These are phyloP conservation scores for Chlamydomonas incerta DNA, from an alignment of 139 green algal genomes.

Conservation along the genomic window DNA sequence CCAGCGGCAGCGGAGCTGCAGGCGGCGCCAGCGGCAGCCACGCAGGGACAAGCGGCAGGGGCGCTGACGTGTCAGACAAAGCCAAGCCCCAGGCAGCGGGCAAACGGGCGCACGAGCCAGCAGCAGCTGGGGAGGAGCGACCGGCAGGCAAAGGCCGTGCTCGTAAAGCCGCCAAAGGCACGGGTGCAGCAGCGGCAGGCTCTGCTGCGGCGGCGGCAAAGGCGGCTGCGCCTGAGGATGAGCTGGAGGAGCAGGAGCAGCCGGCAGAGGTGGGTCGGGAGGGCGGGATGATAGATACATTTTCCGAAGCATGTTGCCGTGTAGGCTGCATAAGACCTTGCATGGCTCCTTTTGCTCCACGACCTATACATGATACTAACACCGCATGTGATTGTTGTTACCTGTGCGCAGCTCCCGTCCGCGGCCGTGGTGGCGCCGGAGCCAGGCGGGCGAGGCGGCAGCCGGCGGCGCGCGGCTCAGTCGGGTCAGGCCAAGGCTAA, in stretches of 20 bases:
- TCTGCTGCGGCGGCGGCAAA: neutral
- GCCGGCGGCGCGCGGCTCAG: slow-evolving; percentile 18
- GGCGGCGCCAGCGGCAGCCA: no score
- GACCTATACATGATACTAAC: no score
- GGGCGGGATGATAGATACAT: no score
- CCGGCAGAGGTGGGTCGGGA: neutral
- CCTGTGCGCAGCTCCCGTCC: no score
- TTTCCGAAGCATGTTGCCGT: no score
- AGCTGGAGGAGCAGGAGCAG: neutral
- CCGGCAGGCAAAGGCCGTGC: slow-evolving; percentile 8
- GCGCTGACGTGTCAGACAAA: neutral
- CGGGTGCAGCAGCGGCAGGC: neutral
- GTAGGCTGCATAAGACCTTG: no score
- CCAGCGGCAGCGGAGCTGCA: no score
- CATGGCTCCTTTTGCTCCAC: no score
- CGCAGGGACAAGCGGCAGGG: neutral
- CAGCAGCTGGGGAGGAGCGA: neutral
- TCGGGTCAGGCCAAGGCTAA: slow-evolving; percentile 5
- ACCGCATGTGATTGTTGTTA: no score
- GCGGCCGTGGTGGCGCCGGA: no score
- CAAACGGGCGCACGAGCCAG: neutral
- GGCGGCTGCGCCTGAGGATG: neutral
- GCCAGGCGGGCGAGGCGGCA: neutral
- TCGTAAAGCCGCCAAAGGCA: slow-evolving; percentile 6
- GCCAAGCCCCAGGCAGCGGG: neutral